phyloP scores from a whole-genome alignment of 2,329 filamentous ascomycete species.

The Pseudogymnoascus sp. region DNA sequence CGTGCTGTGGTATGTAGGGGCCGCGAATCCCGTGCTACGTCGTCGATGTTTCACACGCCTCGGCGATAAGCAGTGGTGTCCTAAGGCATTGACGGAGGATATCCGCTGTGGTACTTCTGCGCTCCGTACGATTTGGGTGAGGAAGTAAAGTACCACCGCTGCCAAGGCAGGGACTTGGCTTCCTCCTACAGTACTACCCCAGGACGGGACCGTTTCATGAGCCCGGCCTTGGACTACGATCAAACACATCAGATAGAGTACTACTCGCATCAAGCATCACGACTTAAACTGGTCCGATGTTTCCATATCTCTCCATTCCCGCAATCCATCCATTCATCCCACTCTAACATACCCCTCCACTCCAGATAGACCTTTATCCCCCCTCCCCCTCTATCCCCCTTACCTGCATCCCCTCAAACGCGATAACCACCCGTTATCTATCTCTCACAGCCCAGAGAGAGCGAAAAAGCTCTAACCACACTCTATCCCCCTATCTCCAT shows the following conservation, averaged over 20 bases:
- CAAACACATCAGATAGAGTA: conserved; percentile 7
- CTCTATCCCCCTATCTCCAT: background rate
- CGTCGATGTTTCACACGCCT: background rate
- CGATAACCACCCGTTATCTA: background rate
- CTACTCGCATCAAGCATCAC: background rate
- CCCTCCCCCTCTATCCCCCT: background rate
- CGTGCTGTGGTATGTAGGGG: background rate
- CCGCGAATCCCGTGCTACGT: conserved; percentile 5
- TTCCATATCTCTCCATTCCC: background rate
- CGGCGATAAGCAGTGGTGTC: background rate
- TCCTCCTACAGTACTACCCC: no score
- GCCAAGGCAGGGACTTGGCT: background rate
- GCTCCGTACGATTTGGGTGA: background rate
- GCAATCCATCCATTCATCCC: background rate
- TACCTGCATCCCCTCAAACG: background rate
- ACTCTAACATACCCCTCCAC: background rate
- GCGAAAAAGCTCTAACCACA: background rate
- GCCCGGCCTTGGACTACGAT: background rate
- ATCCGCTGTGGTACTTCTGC: background rate
- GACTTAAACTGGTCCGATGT: conserved; percentile 5
- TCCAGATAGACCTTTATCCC: background rate
- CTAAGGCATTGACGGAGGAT: background rate
- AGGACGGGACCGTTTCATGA: background rate
- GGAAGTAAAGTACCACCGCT: background rate
- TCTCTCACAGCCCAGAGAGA: background rate